Percentiles rank a stretch among this genome's conserved stretches.
These are phyloP conservation scores for Coemansia sp. DNA, from an alignment of 371 early-diverging fungal species.

Conservation along the genomic window DNA sequence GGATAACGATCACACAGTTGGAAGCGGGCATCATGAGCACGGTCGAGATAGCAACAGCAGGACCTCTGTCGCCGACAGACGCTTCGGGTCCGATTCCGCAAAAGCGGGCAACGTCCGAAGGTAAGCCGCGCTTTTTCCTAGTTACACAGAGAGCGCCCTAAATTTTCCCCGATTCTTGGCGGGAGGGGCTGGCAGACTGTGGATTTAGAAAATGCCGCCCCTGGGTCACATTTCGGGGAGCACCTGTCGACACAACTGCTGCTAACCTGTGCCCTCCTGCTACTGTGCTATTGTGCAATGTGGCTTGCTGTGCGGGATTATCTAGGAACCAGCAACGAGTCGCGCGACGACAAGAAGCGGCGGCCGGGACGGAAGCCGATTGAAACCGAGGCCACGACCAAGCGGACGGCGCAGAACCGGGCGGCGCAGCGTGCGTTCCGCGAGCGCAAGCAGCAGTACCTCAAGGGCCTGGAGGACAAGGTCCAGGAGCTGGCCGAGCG, in stretches of 20 bases:
- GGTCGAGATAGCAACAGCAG: slow-evolving; percentile 4
- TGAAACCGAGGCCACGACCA: slow-evolving; percentile 54
- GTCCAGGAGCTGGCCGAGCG: slow-evolving; percentile 66
- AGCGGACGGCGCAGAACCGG: slow-evolving; percentile 76
- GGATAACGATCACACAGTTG: neutral
- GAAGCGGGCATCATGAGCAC: slow-evolving; percentile 13
- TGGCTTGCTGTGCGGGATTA: neutral
- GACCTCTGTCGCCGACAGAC: neutral
- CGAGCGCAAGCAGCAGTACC: slow-evolving; percentile 70
- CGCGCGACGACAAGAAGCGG: slow-evolving; percentile 57
- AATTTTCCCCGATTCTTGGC: neutral
- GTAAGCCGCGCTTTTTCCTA: slow-evolving; percentile 6
- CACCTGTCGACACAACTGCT: neutral
- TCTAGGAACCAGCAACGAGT: slow-evolving; percentile 38
- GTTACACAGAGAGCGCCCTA: neutral
- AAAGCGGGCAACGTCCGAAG: slow-evolving; percentile 19
- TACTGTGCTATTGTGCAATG: neutral
- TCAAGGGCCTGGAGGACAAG: slow-evolving; percentile 62
- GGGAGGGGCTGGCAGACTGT: neutral
- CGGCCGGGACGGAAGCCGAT: slow-evolving; percentile 74
- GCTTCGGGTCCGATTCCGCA: slow-evolving; percentile 9
- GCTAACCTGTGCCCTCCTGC: too few species aligned
- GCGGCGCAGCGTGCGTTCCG: slow-evolving; percentile 79
- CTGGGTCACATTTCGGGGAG: neutral
- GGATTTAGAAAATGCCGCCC: too few species aligned